Conservation (phyloP, 2,329 filamentous ascomycete genomes). For the Aureobasidium sp. region DNA sequence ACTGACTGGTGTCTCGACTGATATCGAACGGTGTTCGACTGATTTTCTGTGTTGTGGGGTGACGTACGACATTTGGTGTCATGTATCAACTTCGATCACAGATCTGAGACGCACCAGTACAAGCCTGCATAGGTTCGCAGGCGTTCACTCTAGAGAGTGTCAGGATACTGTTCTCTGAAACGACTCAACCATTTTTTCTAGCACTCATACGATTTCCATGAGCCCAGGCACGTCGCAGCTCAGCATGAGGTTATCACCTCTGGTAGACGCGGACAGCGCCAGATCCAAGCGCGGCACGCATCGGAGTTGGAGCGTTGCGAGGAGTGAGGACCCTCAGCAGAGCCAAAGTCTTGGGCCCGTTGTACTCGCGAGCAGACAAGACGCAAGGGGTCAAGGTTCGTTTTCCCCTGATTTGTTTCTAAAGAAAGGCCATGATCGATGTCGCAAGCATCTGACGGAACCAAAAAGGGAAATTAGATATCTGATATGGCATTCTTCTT, state of each 20-base stretch:
- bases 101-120: background rate
- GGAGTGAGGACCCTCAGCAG: background rate
- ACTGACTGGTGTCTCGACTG: background rate
- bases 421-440: background rate
- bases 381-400: background rate
- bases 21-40: background rate
- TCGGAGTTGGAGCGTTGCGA: background rate
- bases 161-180: background rate
- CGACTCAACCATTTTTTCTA: background rate
- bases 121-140: background rate
- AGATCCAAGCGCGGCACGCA: background rate
- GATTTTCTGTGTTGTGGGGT: background rate
- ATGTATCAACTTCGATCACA: background rate
- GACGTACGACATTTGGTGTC: background rate
- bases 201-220: background rate
- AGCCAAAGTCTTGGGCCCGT: background rate
- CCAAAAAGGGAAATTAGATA: background rate
- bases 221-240: background rate
- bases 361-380: background rate
- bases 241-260: background rate
- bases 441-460: conserved; percentile 2
- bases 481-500: background rate
- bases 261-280: background rate
- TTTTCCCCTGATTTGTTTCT: background rate
- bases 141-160: background rate